These are phyloP conservation scores for Alternaria infectoria DNA, from an alignment of 2,329 filamentous ascomycete species.

Conservation along the genomic window DNA sequence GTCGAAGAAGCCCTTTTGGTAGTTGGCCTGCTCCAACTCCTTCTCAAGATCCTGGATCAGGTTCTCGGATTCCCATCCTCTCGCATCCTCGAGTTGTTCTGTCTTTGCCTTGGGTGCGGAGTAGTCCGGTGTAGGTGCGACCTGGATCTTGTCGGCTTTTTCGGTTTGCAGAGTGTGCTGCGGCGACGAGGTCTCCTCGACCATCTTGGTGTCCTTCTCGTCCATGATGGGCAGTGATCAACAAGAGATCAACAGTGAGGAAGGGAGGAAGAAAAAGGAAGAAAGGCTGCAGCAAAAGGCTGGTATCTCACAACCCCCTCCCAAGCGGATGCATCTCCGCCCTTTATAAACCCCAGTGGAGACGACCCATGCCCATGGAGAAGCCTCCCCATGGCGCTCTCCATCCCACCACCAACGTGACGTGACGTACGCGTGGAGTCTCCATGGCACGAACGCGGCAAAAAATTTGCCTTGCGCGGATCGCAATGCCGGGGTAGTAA, in stretches of 20 bases:
- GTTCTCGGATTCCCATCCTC: conserved; percentile 54
- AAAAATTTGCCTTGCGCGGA: conserved; percentile 23
- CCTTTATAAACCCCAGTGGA: conserved; percentile 36
- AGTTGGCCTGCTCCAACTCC: conserved; percentile 43
- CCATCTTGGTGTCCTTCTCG: conserved; percentile 32
- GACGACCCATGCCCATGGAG: conserved; percentile 27
- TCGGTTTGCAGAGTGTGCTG: conserved; percentile 22
- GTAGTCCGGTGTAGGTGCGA: conserved; percentile 28
- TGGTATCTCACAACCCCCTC: conserved; percentile 11
- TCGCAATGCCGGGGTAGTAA: conserved; percentile 16
- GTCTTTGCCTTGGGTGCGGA: conserved; percentile 39
- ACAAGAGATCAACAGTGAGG: conserved; percentile 1
- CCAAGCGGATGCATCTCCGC: conserved; percentile 17
- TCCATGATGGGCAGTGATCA: conserved; percentile 31
- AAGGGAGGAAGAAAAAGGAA: conserved; percentile 5
- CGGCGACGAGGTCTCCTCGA: conserved; percentile 11
- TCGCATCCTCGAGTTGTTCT: conserved; percentile 41
- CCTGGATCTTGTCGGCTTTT: conserved; percentile 24
- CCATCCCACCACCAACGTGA: conserved; percentile 4
- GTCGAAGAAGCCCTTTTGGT: conserved; percentile 57
- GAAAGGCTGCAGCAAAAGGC: conserved; percentile 9
- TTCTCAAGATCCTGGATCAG: conserved; percentile 52
- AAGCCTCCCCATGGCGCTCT: conserved; percentile 27
- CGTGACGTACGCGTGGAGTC: conserved; percentile 32
- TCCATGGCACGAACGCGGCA: conserved; percentile 30